Conservation (phyloP, 192 early-diverging fungal species). For the Coemansia sp. region DNA sequence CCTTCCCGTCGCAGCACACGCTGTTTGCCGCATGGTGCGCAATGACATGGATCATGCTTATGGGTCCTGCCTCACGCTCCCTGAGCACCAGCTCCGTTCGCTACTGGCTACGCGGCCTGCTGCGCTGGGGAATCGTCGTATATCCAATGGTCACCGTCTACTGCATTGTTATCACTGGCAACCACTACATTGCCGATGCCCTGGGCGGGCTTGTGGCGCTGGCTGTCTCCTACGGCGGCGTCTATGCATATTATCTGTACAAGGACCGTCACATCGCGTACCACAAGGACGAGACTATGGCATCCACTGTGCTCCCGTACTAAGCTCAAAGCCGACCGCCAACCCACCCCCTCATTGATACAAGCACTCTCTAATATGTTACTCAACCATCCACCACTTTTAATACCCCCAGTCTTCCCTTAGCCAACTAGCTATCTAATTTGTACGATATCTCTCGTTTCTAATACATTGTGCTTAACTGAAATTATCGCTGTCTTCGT, state of each 20-base stretch:
- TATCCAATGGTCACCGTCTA: conserved; percentile 54
- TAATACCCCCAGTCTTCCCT: conserved; percentile 8
- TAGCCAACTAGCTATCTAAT: neutral
- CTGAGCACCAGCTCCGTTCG: conserved; percentile 17
- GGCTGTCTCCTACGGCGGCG: conserved; percentile 47
- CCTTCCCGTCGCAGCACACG: conserved; percentile 55
- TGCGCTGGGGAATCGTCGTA: conserved; percentile 46
- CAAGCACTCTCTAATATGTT: conserved; percentile 8
- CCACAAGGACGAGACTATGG: conserved; percentile 17
- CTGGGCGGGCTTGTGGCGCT: conserved; percentile 43
- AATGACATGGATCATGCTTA: conserved; percentile 45
- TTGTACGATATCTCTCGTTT: conserved; percentile 18
- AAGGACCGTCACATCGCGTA: conserved; percentile 21
- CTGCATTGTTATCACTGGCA: conserved; percentile 54
- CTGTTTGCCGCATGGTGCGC: conserved; percentile 55
- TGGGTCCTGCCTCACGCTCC: conserved; percentile 35
- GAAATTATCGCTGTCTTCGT: conserved; percentile 1
- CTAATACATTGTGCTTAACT: conserved; percentile 3
- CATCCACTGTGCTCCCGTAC: conserved; percentile 23
- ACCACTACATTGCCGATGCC: conserved; percentile 53
- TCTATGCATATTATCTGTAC: conserved; percentile 38
- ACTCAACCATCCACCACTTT: neutral
- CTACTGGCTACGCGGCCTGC: conserved; percentile 43
- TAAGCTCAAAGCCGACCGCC: neutral
- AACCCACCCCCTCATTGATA: neutral